Evolutionary conservation across 2,329 filamentous ascomycete species (phyloP).

Genomic region (Colletotrichum graminicola): DNA sequence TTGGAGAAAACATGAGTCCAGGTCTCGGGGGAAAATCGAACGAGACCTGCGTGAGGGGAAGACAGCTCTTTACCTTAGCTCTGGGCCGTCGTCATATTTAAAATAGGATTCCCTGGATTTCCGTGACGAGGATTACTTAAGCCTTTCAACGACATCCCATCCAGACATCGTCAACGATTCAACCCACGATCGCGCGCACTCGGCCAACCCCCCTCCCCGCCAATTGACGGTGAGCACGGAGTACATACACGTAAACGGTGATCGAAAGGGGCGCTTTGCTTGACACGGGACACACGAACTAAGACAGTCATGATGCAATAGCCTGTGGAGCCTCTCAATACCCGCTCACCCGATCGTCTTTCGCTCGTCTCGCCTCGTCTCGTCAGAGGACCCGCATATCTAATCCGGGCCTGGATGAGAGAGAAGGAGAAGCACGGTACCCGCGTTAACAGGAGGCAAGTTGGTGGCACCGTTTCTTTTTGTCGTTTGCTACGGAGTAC

Average conservation of each 20-base stretch:
- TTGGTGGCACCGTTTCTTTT: not conserved
- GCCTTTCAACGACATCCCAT: slow-evolving; percentile 37
- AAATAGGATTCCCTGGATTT: not conserved
- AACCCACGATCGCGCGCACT: not conserved
- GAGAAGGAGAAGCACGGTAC: not conserved
- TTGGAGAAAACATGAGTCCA: slow-evolving; percentile 34
- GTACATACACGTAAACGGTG: not conserved
- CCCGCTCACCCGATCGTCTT: slow-evolving; percentile 1
- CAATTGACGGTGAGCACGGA: not conserved
- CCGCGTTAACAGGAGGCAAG: not conserved
- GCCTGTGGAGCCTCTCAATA: slow-evolving; percentile 14
- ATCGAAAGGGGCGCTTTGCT: not conserved
- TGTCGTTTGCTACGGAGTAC: not conserved
- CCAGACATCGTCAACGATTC: not conserved
- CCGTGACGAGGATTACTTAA: slow-evolving; percentile 28
- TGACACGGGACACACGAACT: not conserved
- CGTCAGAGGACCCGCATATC: slow-evolving; percentile 1
- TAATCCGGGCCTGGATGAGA: not conserved
- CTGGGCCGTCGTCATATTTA: slow-evolving; percentile 14
- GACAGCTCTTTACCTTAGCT: slow-evolving; percentile 16
- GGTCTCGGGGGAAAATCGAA: slow-evolving; percentile 36
- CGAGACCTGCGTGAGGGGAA: slow-evolving; percentile 40
- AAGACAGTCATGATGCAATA: slow-evolving; percentile 5
- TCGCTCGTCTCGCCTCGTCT: slow-evolving; percentile 9
- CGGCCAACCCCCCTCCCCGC: not conserved